These are phyloP conservation scores for Penicillium cinerascens DNA, from an alignment of 495 filamentous ascomycete genomes.

Conservation along the genomic window DNA sequence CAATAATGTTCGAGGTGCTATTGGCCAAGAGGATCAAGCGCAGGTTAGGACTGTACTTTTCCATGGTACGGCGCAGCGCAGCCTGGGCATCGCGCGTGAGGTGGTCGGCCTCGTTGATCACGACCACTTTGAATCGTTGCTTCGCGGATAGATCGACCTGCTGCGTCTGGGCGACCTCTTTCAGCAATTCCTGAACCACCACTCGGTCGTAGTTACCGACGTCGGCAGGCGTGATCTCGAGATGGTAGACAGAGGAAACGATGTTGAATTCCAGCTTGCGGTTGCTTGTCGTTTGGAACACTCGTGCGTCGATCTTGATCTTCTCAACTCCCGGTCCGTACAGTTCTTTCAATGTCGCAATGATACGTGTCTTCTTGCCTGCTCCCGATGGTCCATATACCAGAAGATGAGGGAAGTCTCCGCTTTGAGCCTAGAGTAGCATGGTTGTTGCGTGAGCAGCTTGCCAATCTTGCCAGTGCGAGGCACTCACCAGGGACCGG, in stretches of 20 bases:
- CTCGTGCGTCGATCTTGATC: constrained; percentile 93
- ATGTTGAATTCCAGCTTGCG: constrained; percentile 99
- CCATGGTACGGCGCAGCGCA: constrained; percentile 92
- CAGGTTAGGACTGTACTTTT: constrained; percentile 96
- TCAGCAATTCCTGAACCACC: constrained; percentile 90
- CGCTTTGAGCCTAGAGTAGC: constrained; percentile 75
- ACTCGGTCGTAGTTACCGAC: constrained; percentile 97
- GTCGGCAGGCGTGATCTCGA: constrained; percentile 96
- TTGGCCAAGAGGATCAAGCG: constrained; percentile 89
- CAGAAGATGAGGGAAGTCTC: constrained; percentile 95
- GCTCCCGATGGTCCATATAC: constrained; percentile 95
- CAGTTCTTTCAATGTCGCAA: constrained; percentile 87
- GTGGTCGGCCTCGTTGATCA: constrained; percentile 99
- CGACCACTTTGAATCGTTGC: constrained; percentile 95
- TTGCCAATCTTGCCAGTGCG: not conserved
- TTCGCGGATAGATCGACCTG: constrained; percentile 87
- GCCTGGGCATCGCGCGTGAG: constrained; percentile 93
- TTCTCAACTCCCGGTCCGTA: constrained; percentile 92
- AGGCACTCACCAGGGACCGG: constrained; percentile 68
- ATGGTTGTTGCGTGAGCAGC: constrained; percentile 1
- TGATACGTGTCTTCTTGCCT: constrained; percentile 95
- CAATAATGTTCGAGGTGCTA: constrained; percentile 95
- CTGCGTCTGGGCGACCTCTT: constrained; percentile 97
- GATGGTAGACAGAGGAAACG: constrained; percentile 90
- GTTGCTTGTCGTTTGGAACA: constrained; percentile 92